Conservation (phyloP, 1,284 basidiomycete species). For the Malassezia sympodialis region DNA sequence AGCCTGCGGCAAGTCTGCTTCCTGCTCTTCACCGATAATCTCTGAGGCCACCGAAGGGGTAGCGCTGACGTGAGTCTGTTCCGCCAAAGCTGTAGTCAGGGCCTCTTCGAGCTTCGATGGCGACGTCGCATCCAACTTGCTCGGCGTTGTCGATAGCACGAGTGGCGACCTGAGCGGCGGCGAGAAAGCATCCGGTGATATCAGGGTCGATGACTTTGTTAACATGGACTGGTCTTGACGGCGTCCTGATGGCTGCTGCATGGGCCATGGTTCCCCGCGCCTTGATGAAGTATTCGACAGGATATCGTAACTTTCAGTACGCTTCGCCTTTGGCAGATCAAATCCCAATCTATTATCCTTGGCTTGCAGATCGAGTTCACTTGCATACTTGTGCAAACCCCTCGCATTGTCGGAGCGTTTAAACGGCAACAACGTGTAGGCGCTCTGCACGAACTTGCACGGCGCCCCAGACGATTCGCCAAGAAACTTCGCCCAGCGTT, state of each 20-base stretch:
- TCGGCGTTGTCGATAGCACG: background rate
- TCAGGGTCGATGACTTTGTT: background rate
- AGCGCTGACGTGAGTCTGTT: background rate
- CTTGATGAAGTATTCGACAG: background rate
- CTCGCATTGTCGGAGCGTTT: constrained; percentile 1
- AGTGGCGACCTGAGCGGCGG: background rate
- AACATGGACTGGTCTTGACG: background rate
- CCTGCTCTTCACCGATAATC: background rate
- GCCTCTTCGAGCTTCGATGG: background rate
- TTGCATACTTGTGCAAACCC: constrained; percentile 10
- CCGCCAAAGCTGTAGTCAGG: background rate
- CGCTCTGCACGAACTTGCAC: constrained; percentile 17
- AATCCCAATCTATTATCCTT: background rate
- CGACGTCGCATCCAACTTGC: background rate
- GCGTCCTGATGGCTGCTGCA: background rate
- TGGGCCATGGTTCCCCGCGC: background rate
- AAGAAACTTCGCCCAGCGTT: constrained; percentile 38
- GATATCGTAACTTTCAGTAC: background rate
- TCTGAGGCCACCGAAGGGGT: background rate
- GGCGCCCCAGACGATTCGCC: constrained; percentile 21
- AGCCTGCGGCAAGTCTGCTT: background rate
- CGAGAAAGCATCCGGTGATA: background rate
- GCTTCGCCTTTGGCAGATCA: background rate
- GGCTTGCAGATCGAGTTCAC: constrained; percentile 5
- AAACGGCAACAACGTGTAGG: background rate